A percentile compares a stretch with the other conserved stretches of the same genome.
These are phyloP conservation scores for Diaporthe sp. DNA, from an alignment of 2,329 filamentous ascomycete species.

Conservation along the genomic window DNA sequence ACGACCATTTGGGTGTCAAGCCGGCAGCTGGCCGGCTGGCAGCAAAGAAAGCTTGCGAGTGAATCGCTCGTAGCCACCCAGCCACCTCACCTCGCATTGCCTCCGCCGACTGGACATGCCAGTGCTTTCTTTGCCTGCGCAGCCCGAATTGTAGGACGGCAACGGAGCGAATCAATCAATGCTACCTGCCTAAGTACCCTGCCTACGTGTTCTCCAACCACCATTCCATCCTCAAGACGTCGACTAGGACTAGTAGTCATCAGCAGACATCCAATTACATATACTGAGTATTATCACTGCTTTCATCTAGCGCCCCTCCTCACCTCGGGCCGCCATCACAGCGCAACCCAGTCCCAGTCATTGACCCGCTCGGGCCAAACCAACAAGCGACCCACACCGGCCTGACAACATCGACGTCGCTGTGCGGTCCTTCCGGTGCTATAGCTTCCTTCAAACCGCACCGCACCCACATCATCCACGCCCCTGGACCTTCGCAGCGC, in stretches of 20 bases:
- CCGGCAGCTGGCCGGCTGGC: no score
- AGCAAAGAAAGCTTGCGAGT: neutral
- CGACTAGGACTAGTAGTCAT: neutral
- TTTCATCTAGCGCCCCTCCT: neutral
- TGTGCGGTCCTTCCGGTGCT: slow-evolving; percentile 1
- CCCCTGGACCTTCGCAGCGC: slow-evolving; percentile 14
- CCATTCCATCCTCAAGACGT: neutral
- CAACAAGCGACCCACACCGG: slow-evolving; percentile 24
- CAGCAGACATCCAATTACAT: slow-evolving; percentile 7
- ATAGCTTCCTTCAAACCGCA: neutral
- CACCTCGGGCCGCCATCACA: slow-evolving; percentile 1
- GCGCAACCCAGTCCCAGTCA: neutral
- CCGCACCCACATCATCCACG: neutral
- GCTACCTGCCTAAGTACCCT: neutral
- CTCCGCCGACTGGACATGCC: neutral
- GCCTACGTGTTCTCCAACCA: neutral
- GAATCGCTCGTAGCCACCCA: slow-evolving; percentile 14
- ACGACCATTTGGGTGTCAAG: no score
- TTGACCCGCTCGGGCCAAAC: slow-evolving; percentile 25
- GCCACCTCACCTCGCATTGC: slow-evolving; percentile 10
- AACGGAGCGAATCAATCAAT: slow-evolving; percentile 3
- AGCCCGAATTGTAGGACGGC: neutral
- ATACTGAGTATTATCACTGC: slow-evolving; percentile 6
- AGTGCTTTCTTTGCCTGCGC: neutral
- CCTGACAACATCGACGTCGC: slow-evolving; percentile 31